Base-by-base conservation (phyloP, 108 stramenopile genomes). In the Fragilariopsis cylindrus region DNA sequence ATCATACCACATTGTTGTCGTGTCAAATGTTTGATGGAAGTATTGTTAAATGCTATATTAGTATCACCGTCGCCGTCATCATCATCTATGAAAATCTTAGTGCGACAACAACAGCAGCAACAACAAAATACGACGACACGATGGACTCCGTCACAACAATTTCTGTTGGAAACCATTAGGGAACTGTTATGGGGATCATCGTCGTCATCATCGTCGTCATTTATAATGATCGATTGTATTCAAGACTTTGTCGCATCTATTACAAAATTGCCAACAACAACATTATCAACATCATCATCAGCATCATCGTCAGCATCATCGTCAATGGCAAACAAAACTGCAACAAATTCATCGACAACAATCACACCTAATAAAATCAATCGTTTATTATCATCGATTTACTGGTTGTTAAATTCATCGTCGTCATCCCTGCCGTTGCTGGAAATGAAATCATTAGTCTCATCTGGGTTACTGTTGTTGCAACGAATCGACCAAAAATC, bases 61-160 rank as follows among this genome's bases (percentile, higher is more conserved):
- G 3, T 63, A 43, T 63, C 62, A 6, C 62, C 62, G 42, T 63
- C 62, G 42, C 40, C 46, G 5, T 63, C 62, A 16, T 12, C 15
- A 11, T 63, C 62, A 9, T 63, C 21, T 30, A 30, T 30, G 1
- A 30, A 30, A 1, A 30, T 30, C 21, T 1, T 30, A 30, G 21
- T 63, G 9, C 62, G 42, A 43, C 62, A 15, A 13, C 43, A 43
- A 63, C 62, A 44, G 6, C 7, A 13, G 40, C 39, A 39, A 3
- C 42, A 43, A 63, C 41, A 63, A 45, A 45, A n/a, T 60, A 21
- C 60, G 18, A 40, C 12, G 12, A 16, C 62, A 40, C 40, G 62
- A 43, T 63, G 62, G 62, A 63, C 62, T 7, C 62, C 62, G 13
- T 63, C 62, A 21, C 62, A 63, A 15, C 62, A 44, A 63, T 63